Conservation (phyloP, 192 early-diverging fungal genomes). For the Rhizoclosmatium globosum region DNA sequence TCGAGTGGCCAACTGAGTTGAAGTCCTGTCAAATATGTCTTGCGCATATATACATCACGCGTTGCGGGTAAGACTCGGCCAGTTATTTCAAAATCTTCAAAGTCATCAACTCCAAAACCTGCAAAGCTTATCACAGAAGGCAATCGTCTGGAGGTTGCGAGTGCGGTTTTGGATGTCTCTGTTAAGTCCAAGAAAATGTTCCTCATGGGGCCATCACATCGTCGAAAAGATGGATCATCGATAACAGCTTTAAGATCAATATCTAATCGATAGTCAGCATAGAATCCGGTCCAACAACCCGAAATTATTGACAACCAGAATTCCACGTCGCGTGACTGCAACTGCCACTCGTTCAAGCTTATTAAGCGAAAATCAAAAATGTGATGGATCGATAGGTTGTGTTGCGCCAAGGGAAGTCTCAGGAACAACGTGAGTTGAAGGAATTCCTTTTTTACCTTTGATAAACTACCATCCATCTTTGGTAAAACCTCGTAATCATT, state of each 20-base stretch:
- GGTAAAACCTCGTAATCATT: neutral
- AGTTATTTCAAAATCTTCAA: neutral
- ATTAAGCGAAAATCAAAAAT: neutral
- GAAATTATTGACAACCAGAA: neutral
- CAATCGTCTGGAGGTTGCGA: neutral
- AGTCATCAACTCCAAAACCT: constrained; percentile 10
- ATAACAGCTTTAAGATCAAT: neutral
- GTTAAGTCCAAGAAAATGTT: constrained; percentile 6
- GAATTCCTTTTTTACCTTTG: neutral
- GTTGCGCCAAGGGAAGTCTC: neutral
- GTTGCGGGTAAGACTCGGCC: constrained; percentile 8
- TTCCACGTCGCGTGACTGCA: neutral
- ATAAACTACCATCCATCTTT: neutral
- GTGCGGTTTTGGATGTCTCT: neutral
- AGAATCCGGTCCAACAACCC: constrained; percentile 21
- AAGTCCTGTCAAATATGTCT: constrained; percentile 5
- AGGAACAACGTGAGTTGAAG: constrained; percentile 5
- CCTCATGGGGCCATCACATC: constrained; percentile 21
- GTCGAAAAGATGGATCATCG: neutral
- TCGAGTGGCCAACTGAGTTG: constrained; percentile 17
- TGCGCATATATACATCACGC: constrained; percentile 10
- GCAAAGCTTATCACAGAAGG: neutral
- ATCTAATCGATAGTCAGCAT: constrained; percentile 26
- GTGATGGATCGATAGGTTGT: neutral
- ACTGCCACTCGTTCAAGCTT: neutral